These are phyloP conservation scores for Suhomyces vadensis DNA, from an alignment of 805 yeast genomes.

Conservation along the genomic window DNA sequence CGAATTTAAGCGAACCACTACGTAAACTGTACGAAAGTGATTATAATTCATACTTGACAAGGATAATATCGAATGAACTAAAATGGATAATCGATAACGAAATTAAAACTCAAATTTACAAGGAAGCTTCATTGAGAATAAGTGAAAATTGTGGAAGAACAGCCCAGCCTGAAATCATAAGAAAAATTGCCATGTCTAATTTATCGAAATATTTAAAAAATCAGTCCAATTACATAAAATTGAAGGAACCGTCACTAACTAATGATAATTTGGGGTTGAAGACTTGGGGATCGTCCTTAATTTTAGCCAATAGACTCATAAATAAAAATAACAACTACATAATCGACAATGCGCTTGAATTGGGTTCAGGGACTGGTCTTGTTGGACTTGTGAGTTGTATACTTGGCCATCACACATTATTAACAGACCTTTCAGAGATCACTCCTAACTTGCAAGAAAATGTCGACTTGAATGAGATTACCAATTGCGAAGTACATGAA, in stretches of 20 bases:
- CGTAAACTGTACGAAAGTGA: conserved; percentile 33
- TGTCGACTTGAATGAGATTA: conserved; percentile 48
- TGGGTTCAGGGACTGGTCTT: conserved; percentile 96
- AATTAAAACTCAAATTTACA: conserved; percentile 43
- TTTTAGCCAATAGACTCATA: conserved; percentile 59
- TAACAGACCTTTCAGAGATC: conserved; percentile 83
- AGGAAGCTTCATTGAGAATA: conserved; percentile 61
- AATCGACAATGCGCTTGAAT: conserved; percentile 52
- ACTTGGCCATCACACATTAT: conserved; percentile 48
- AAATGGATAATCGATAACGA: conserved; percentile 43
- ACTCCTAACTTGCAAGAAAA: conserved; percentile 66
- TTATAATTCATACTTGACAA: conserved; percentile 50
- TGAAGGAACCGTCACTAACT: conserved; percentile 84
- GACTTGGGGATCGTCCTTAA: conserved; percentile 92
- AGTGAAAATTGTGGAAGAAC: conserved; percentile 84
- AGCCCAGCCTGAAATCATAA: conserved; percentile 69
- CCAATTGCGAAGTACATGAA: conserved; percentile 42
- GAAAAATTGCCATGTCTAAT: conserved; percentile 55
- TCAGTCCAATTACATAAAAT: conserved; percentile 26
- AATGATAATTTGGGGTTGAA: conserved; percentile 86
- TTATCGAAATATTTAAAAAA: conserved; percentile 15
- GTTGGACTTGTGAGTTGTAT: conserved; percentile 71
- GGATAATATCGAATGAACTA: conserved; percentile 49
- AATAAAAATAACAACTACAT: conserved; percentile 18
- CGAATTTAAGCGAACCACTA: conserved; percentile 27